Percentiles rank a stretch among this genome's conserved stretches.
These are phyloP conservation scores for Verticillium nubilum DNA, from an alignment of 2,329 filamentous ascomycete genomes.

Conservation along the genomic window DNA sequence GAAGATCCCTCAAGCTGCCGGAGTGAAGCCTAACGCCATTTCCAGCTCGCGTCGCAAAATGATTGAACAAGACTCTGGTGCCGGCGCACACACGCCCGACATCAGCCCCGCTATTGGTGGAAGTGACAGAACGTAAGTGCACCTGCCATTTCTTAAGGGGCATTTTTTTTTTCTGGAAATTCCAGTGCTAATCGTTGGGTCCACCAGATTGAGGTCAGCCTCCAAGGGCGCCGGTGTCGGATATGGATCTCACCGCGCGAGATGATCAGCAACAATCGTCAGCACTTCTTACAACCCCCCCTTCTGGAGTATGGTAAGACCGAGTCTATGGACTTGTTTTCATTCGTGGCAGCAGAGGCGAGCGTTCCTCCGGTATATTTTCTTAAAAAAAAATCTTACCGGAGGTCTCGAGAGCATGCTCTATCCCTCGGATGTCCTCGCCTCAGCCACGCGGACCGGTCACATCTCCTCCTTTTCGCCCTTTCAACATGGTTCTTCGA, in stretches of 20 bases:
- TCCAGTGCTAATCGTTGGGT: neutral
- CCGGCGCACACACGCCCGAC: conserved; percentile 56
- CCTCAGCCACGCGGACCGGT: conserved; percentile 29
- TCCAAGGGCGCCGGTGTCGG: conserved; percentile 59
- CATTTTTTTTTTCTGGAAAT: neutral
- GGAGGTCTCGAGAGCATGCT: neutral
- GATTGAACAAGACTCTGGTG: conserved; percentile 60
- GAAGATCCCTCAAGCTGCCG: conserved; percentile 47
- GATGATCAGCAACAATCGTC: conserved; percentile 26
- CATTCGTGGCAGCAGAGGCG: conserved; percentile 7
- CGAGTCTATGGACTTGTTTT: conserved; percentile 5
- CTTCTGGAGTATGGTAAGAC: conserved; percentile 14
- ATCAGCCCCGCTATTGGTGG: conserved; percentile 71
- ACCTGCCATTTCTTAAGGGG: conserved; percentile 24
- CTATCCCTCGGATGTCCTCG: conserved; percentile 3
- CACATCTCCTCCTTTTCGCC: conserved; percentile 25
- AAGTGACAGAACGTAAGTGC: conserved; percentile 96
- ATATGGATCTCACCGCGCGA: conserved; percentile 35
- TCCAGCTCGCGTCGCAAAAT: conserved; percentile 79
- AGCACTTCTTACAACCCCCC: conserved; percentile 6
- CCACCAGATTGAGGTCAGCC: conserved; percentile 73
- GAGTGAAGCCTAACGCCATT: conserved; percentile 66
- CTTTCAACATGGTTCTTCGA: conserved; percentile 39
- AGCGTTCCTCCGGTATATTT: neutral
- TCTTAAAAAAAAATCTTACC: neutral